phyloP scores from a whole-genome alignment of 768 basidiomycete species.

The Rhodocollybia butyracea region DNA sequence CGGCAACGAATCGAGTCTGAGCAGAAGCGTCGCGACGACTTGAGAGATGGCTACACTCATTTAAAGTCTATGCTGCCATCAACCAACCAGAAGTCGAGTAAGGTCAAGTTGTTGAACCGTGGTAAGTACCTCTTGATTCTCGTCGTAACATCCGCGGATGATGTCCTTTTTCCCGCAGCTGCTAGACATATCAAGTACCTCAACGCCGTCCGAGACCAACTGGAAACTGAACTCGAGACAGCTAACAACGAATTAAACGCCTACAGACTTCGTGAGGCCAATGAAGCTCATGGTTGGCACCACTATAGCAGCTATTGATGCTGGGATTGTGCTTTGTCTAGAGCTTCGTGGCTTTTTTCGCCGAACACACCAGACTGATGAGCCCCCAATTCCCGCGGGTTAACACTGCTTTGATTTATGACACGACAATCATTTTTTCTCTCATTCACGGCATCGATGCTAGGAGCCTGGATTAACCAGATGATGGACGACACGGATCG shows the following conservation, averaged over 20 bases:
- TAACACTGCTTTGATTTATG: slow-evolving; percentile 51
- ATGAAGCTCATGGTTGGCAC: slow-evolving; percentile 87
- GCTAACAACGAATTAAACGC: slow-evolving; percentile 84
- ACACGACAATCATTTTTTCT: slow-evolving; percentile 42
- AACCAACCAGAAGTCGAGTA: slow-evolving; percentile 91
- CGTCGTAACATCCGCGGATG: slow-evolving; percentile 11
- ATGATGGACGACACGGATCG: slow-evolving; percentile 49
- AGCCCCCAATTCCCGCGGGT: slow-evolving; percentile 55
- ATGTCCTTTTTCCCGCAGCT: slow-evolving; percentile 34
- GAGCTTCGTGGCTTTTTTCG: slow-evolving; percentile 23
- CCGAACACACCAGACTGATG: slow-evolving; percentile 20
- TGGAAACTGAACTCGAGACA: slow-evolving; percentile 72
- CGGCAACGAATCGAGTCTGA: slow-evolving; percentile 93
- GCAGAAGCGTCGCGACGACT: slow-evolving; percentile 88
- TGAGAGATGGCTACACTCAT: slow-evolving; percentile 86
- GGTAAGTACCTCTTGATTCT: slow-evolving; percentile 38
- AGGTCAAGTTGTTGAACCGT: slow-evolving; percentile 86
- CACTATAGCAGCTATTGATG: slow-evolving; percentile 50
- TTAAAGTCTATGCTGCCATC: slow-evolving; percentile 89
- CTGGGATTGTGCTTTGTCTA: slow-evolving; percentile 42
- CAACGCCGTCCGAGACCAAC: slow-evolving; percentile 72
- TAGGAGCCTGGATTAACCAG: too few relatives aligned
- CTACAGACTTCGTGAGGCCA: slow-evolving; percentile 76
- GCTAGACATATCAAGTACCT: slow-evolving; percentile 86
- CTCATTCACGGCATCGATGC: slow-evolving; percentile 45